Evolutionary conservation across 805 yeast species (phyloP), one percentile per base, ranked within the genome.

Genomic region (Candida stauntonica): DNA sequence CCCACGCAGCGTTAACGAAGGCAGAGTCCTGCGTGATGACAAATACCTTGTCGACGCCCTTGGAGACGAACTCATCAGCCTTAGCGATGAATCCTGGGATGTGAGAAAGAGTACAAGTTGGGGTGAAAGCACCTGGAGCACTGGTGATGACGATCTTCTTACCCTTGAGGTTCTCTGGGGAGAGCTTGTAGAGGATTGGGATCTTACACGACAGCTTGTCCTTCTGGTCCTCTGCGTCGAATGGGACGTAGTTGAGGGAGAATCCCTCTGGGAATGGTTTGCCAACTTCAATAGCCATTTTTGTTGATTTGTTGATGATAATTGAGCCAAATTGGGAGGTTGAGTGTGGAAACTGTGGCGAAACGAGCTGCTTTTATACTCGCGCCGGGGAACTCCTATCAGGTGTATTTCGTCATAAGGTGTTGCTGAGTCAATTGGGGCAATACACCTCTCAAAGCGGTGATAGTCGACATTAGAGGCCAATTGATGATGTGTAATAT

Each of bases 121-220:
- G 94, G 19, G 95, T 84, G 70, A 84, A 86, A 9, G 95, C 93
- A 46, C 89, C 94, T 45, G 94, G 93, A 24, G 85, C 88, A 42
- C 83, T 72, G 23, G 86, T 86, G 51, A 85, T 66, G 30, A 84
- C 77, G 23, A 81, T 75, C 38, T 51, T 52, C 40, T 55, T 54
- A 14, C 55, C 57, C 27, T 49, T 49, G 11, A 54, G 32, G 44
- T 49, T 52, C 33, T 54, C 60, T 26, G 41, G 50, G 13, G 55
- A 40, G 9, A 55, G 33, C 29, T 54, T 49, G 50, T 41, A 52
- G 26, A 31, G 46, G 26, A 48, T 51, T 36, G 60, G 60, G 27
- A 42, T 37, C 33, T 43, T 47, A 26, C 60, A 55, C 1, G 58
- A 49, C 12, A 51, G 37, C 29, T 46, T 34, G 43, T 54, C 32